Percentiles rank a stretch among this genome's conserved stretches.
Evolutionary conservation across 805 yeast species (phyloP).

Genomic region (Hyphopichia homilentoma): DNA sequence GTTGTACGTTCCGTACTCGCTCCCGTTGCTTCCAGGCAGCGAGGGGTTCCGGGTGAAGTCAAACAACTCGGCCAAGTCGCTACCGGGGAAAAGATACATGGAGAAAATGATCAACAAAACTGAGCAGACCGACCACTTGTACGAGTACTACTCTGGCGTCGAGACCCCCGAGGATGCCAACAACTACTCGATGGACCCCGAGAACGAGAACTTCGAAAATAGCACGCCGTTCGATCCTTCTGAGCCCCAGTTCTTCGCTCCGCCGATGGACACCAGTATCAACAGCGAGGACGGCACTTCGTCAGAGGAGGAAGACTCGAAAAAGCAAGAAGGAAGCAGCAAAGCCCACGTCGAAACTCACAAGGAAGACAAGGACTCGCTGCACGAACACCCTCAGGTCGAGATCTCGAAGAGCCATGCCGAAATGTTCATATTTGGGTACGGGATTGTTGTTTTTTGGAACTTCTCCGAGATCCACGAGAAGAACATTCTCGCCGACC

Average conservation of each 20-base stretch:
- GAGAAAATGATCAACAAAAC: conserved; percentile 75
- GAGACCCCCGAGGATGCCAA: conserved; percentile 59
- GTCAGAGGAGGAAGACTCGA: conserved; percentile 3
- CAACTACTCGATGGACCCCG: conserved; percentile 46
- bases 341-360: conserved; percentile 3
- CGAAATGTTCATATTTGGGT: conserved; percentile 83
- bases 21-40: conserved; percentile 83
- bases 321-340: conserved; percentile 6
- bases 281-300: conserved; percentile 1
- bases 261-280: conserved; percentile 20
- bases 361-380: not conserved
- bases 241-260: conserved; percentile 86
- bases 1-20: conserved; percentile 82
- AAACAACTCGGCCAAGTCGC: conserved; percentile 47
- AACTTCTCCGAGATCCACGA: conserved; percentile 91
- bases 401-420: conserved; percentile 63
- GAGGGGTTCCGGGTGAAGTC: conserved; percentile 75
- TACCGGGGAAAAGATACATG: conserved; percentile 50
- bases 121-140: conserved; percentile 88
- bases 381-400: conserved; percentile 1
- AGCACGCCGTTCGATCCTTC: conserved; percentile 78
- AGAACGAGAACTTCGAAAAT: conserved; percentile 34
- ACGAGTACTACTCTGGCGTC: conserved; percentile 82
- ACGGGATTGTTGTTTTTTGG: conserved; percentile 98
- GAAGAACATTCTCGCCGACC: conserved; percentile 87